Conservation (phyloP, 768 basidiomycete genomes). For the Fomitopsis pulvina region DNA sequence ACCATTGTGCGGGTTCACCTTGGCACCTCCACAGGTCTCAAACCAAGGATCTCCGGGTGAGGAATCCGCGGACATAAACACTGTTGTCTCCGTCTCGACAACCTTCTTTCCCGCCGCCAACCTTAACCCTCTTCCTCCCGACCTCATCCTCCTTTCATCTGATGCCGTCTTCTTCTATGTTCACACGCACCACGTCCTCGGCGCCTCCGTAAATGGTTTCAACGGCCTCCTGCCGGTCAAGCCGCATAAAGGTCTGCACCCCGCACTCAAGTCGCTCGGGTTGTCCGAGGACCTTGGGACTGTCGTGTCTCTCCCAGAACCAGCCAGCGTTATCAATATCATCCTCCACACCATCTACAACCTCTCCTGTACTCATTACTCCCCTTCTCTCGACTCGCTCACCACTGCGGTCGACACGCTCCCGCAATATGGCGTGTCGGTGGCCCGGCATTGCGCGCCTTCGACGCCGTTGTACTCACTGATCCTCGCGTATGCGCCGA, state of each 20-base stretch:
- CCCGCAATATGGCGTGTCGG: slow-evolving; percentile 51
- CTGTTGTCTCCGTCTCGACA: slow-evolving; percentile 71
- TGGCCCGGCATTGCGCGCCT: slow-evolving; percentile 40
- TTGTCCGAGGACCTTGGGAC: slow-evolving; percentile 34
- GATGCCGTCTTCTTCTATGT: slow-evolving; percentile 85
- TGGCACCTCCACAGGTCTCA: slow-evolving; percentile 8
- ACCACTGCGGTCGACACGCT: slow-evolving; percentile 50
- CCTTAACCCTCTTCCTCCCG: slow-evolving; percentile 47
- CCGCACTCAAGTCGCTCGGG: slow-evolving; percentile 51
- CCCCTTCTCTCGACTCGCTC: slow-evolving; percentile 57
- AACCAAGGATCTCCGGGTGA: slow-evolving; percentile 11
- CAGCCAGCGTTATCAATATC: slow-evolving; percentile 60
- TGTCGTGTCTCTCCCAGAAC: slow-evolving; percentile 54
- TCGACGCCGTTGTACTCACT: slow-evolving; percentile 49
- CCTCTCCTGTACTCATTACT: slow-evolving; percentile 68
- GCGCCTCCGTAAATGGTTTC: slow-evolving; percentile 60
- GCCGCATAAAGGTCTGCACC: slow-evolving; percentile 30
- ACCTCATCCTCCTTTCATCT: slow-evolving; percentile 59
- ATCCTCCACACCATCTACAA: slow-evolving; percentile 69
- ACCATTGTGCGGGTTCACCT: too few species aligned
- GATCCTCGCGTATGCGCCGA: slow-evolving; percentile 61
- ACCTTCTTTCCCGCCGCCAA: slow-evolving; percentile 71
- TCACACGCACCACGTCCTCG: slow-evolving; percentile 51
- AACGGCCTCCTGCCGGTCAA: slow-evolving; percentile 45
- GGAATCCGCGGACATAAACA: slow-evolving; percentile 17